Conservation (phyloP, 2,329 filamentous ascomycete species). For the Zymoseptoria tritici region DNA sequence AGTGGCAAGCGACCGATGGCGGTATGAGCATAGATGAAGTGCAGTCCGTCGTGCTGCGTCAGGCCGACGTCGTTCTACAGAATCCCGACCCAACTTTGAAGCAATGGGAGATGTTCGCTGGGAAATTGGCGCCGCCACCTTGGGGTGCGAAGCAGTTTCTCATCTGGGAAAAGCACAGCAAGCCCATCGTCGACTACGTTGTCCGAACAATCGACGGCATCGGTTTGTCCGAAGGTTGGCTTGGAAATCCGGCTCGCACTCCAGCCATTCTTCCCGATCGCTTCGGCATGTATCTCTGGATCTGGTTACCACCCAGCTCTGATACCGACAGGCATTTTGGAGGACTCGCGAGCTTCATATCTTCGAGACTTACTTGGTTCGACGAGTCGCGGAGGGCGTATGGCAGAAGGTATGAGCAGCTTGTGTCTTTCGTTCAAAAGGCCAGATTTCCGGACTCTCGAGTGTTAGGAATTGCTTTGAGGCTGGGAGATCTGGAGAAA, state of each 20-base stretch:
- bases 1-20: slow-evolving; percentile 3
- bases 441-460: background rate
- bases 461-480: background rate
- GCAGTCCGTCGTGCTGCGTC: slow-evolving; percentile 3
- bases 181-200: slow-evolving; percentile 12
- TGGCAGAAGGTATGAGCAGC: background rate
- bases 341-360: background rate
- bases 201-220: slow-evolving; percentile 9
- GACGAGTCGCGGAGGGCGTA: background rate
- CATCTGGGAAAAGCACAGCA: slow-evolving; percentile 6
- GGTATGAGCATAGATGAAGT: slow-evolving; percentile 3
- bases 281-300: slow-evolving; percentile 21
- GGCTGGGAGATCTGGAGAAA: background rate
- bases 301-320: slow-evolving; percentile 22
- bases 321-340: background rate
- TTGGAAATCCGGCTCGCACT: slow-evolving; percentile 4
- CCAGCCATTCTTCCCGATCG: slow-evolving; percentile 17
- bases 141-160: background rate
- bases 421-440: background rate
- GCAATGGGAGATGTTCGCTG: slow-evolving; percentile 3
- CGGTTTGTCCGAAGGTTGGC: slow-evolving; percentile 13
- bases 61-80: slow-evolving; percentile 8
- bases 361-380: background rate
- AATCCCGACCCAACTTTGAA: background rate
- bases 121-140: background rate